A percentile compares a stretch with the other conserved stretches of the same genome.
These are phyloP conservation scores for Suillus fuscotomentosus DNA, from an alignment of 768 basidiomycete genomes.

Conservation along the genomic window DNA sequence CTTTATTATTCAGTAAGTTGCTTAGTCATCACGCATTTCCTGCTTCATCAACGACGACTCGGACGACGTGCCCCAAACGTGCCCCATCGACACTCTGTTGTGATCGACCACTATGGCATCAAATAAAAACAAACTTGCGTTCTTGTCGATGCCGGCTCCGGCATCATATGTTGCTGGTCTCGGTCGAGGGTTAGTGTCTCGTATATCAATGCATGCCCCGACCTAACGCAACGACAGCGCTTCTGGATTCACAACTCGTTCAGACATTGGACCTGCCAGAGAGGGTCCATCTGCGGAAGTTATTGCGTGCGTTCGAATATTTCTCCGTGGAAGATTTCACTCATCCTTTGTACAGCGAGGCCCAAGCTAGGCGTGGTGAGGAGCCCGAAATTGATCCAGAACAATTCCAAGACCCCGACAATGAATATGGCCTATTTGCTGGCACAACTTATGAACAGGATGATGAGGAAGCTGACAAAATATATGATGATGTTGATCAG, in stretches of 20 bases:
- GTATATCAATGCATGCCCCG: not conserved
- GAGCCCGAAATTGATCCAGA: constrained; percentile 88
- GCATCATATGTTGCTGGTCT: constrained; percentile 98
- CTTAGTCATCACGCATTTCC: constrained; percentile 1
- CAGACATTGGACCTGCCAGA: constrained; percentile 97
- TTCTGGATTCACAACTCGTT: constrained; percentile 96
- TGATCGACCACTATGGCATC: constrained; percentile 37
- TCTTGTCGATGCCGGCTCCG: constrained; percentile 89
- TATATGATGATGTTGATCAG: constrained; percentile 89
- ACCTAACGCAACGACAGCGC: constrained; percentile 50
- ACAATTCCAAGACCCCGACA: constrained; percentile 95
- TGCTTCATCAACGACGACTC: not conserved
- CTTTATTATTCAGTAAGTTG: not conserved
- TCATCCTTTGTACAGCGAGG: constrained; percentile 57
- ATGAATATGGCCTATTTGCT: constrained; percentile 93
- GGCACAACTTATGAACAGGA: constrained; percentile 96
- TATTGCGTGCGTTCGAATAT: constrained; percentile 62
- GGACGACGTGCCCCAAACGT: not conserved
- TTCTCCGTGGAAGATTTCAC: not conserved
- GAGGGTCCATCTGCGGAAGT: constrained; percentile 93
- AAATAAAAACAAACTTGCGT: constrained; percentile 79
- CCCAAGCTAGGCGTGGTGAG: constrained; percentile 83
- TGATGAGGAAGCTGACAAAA: constrained; percentile 95
- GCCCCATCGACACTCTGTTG: not conserved
- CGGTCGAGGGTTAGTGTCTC: constrained; percentile 77